Conservation (phyloP, 1,284 basidiomycete genomes). For the Wallemia hederae region DNA sequence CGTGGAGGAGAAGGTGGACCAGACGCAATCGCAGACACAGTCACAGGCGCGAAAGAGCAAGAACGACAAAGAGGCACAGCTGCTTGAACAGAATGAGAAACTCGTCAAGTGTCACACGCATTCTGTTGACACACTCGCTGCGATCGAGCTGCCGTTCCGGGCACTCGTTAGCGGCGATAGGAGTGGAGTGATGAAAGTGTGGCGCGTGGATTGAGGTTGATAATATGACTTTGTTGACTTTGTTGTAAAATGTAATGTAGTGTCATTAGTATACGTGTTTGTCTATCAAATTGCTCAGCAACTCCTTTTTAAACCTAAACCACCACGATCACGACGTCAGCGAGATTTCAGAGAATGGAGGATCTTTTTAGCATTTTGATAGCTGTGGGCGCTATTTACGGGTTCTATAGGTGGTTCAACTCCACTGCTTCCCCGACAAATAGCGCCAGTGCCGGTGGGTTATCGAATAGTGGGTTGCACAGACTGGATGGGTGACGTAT, state of each 20-base stretch:
- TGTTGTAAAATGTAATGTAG: not conserved
- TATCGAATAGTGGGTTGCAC: not conserved
- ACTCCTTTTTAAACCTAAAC: too few species aligned
- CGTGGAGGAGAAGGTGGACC: not conserved
- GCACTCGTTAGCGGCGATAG: constrained; percentile 63
- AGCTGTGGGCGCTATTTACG: not conserved
- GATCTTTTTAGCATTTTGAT: not conserved
- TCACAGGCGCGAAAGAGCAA: not conserved
- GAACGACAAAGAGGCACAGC: constrained; percentile 23
- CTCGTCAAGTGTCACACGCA: constrained; percentile 52
- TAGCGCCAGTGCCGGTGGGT: not conserved
- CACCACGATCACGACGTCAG: not conserved
- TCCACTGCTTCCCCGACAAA: not conserved
- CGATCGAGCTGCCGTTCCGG: constrained; percentile 59
- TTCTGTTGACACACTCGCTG: constrained; percentile 43
- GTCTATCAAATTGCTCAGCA: too few species aligned
- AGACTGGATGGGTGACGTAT: not conserved
- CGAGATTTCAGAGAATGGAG: not conserved
- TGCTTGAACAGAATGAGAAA: constrained; percentile 46
- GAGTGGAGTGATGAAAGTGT: constrained; percentile 48
- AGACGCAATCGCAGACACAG: too few species aligned
- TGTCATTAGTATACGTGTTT: too few species aligned
- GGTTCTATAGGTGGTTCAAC: not conserved
- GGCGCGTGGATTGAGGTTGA: constrained; percentile 24
- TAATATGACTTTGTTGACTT: not conserved